Conservation (phyloP, 257 asterid species). For the Petunia axillaris region DNA sequence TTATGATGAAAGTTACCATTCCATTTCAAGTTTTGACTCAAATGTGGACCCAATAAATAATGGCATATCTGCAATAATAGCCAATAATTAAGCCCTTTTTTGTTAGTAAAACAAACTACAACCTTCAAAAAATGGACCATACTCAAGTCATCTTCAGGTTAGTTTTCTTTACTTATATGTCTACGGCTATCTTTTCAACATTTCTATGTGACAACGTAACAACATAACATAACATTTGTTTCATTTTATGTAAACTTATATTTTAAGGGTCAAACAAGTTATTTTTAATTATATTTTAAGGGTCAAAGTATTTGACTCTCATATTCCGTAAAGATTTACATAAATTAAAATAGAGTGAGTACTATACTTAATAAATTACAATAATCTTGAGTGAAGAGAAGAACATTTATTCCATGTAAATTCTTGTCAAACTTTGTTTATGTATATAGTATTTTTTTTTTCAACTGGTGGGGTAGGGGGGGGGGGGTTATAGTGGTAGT, state of each 20-base stretch:
- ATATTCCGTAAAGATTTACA: too few relatives aligned
- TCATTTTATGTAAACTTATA: too few relatives aligned
- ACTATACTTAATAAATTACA: too few relatives aligned
- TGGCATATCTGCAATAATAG: slow-evolving; percentile 19
- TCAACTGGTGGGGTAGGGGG: slow-evolving; percentile 10
- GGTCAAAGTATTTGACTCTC: too few relatives aligned
- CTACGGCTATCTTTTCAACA: too few relatives aligned
- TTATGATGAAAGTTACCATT: neutral
- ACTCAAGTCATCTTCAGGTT: neutral
- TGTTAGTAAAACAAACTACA: neutral
- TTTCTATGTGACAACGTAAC: too few relatives aligned
- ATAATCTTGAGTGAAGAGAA: neutral
- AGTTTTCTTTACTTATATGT: neutral
- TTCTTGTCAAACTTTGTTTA: neutral
- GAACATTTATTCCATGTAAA: slow-evolving; percentile 36
- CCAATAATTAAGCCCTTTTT: slow-evolving; percentile 7
- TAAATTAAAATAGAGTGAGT: too few relatives aligned
- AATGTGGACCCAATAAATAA: neutral
- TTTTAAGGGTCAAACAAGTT: too few relatives aligned
- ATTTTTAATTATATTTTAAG: too few relatives aligned
- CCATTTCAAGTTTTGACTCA: slow-evolving; percentile 6
- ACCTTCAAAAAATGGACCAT: neutral
- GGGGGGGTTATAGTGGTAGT: neutral
- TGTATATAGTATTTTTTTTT: neutral
- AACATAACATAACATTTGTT: too few relatives aligned